These are phyloP conservation scores for Cercospora brassicicola DNA, from an alignment of 2,329 filamentous ascomycete species.

Conservation along the genomic window DNA sequence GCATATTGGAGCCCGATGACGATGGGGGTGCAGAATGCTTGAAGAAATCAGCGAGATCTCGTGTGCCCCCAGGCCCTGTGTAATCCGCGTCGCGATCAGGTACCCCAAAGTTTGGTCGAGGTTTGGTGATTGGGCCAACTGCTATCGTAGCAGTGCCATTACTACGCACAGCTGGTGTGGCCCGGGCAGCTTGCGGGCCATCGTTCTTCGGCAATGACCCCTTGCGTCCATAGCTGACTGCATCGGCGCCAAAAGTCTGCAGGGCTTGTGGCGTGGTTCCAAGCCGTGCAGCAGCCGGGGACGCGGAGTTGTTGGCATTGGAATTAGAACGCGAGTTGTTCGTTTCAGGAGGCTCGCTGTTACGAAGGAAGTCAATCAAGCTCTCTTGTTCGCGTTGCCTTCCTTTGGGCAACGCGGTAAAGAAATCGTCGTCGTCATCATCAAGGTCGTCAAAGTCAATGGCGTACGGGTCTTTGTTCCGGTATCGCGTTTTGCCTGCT, in stretches of 20 bases:
- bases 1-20: neutral
- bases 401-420: constrained; percentile 47
- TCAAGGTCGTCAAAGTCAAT: constrained; percentile 68
- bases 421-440: constrained; percentile 42
- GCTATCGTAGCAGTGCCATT: constrained; percentile 23
- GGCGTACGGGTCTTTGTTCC: constrained; percentile 87
- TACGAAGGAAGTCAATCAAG: constrained; percentile 71
- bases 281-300: neutral
- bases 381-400: constrained; percentile 58
- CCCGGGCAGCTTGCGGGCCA: constrained; percentile 11
- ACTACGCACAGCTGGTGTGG: neutral
- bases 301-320: constrained; percentile 2
- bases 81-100: constrained; percentile 12
- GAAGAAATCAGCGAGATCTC: constrained; percentile 26
- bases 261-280: constrained; percentile 15
- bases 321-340: constrained; percentile 6
- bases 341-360: constrained; percentile 61
- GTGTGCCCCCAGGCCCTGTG: constrained; percentile 15
- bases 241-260: constrained; percentile 23
- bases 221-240: constrained; percentile 20
- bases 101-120: constrained; percentile 18
- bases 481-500: constrained; percentile 64
- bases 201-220: constrained; percentile 19
- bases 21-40: constrained; percentile 19
- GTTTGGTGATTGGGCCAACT: constrained; percentile 20